These are phyloP conservation scores for Skeletonema menzelii DNA, from an alignment of 108 stramenopile genomes.

Conservation along the genomic window DNA sequence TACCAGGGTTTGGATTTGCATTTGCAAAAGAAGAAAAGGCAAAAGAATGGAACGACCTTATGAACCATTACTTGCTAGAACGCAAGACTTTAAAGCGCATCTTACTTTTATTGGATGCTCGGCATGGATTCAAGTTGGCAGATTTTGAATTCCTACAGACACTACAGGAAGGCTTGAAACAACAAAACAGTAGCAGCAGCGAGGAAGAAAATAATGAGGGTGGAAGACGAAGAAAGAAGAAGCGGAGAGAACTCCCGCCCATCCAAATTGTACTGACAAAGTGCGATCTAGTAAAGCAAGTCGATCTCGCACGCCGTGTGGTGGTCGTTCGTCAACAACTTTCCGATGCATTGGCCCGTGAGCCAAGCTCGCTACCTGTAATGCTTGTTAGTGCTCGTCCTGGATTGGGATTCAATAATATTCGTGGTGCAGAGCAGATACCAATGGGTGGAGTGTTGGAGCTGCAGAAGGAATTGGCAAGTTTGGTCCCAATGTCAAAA, in stretches of 20 bases:
- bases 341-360: slow-evolving; percentile 66
- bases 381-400: slow-evolving; percentile 80
- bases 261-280: slow-evolving; percentile 86
- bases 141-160: slow-evolving; percentile 67
- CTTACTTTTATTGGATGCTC: slow-evolving; percentile 74
- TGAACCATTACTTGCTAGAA: slow-evolving; percentile 64
- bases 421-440: slow-evolving; percentile 25
- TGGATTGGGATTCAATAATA: slow-evolving; percentile 57
- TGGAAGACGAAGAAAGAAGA: slow-evolving; percentile 5
- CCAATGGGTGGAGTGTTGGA: slow-evolving; percentile 72
- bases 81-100: slow-evolving; percentile 71
- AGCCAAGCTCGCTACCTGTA: slow-evolving; percentile 71
- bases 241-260: slow-evolving; percentile 56
- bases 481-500: slow-evolving; percentile 44
- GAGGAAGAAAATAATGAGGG: slow-evolving; percentile 6
- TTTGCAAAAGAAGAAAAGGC: slow-evolving; percentile 60
- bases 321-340: slow-evolving; percentile 64
- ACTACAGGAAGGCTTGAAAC: slow-evolving; percentile 41
- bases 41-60: slow-evolving; percentile 62
- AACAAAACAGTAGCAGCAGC: slow-evolving; percentile 9
- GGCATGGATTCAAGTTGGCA: slow-evolving; percentile 79
- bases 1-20: slow-evolving; percentile 90
- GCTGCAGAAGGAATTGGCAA: slow-evolving; percentile 72
- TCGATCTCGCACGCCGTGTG: slow-evolving; percentile 74
- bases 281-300: slow-evolving; percentile 78